A percentile compares a stretch with the other conserved stretches of the same genome.
Evolutionary conservation across 2,329 filamentous ascomycete species (phyloP).

Genomic region (Exophiala dermatitidis): DNA sequence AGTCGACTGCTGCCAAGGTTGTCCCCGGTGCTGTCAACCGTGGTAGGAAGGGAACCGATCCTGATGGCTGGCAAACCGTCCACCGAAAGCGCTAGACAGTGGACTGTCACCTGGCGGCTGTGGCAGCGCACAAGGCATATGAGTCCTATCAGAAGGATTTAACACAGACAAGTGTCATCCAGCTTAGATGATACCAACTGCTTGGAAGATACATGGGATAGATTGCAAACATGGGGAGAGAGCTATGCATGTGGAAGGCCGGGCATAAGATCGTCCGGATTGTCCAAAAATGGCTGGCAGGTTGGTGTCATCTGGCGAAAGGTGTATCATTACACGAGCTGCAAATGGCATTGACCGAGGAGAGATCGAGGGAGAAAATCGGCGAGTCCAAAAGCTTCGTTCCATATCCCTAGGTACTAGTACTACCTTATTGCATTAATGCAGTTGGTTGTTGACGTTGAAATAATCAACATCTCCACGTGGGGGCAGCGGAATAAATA

Average conservation of each 20-base stretch:
- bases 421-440: too few relatives aligned
- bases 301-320: neutral
- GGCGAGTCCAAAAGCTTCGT: too few relatives aligned
- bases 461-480: neutral
- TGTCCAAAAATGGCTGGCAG: neutral
- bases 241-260: neutral
- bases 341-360: neutral
- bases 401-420: too few relatives aligned
- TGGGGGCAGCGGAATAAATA: neutral
- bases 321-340: neutral
- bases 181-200: too few relatives aligned
- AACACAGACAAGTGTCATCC: neutral
- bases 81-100: conserved; percentile 12
- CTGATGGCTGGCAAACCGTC: conserved; percentile 24
- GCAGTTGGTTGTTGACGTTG: neutral
- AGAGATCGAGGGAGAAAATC: too few relatives aligned
- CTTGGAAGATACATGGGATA: neutral
- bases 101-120: too few relatives aligned
- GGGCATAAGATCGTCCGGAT: neutral
- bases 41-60: conserved; percentile 18
- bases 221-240: neutral
- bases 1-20: conserved; percentile 17
- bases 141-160: neutral
- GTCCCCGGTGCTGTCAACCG: conserved; percentile 10
- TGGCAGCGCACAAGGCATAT: neutral